Evolutionary conservation across 1,284 basidiomycete genomes (phyloP).

Genomic region (Trichosporon coremiiforme): DNA sequence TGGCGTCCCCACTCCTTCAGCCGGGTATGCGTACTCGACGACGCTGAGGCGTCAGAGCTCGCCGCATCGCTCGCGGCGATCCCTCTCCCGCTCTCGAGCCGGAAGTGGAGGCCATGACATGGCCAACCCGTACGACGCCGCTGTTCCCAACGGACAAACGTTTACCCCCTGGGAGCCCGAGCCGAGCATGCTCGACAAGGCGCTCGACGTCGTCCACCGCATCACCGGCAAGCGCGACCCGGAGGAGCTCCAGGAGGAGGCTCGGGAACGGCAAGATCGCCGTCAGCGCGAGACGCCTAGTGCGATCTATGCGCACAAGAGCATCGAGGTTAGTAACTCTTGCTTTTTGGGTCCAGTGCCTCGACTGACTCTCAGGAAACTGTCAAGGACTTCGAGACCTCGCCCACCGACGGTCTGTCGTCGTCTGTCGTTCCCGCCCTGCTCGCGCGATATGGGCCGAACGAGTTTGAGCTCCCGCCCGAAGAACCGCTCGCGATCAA

Average conservation of each 20-base stretch:
- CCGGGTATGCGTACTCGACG: conserved; percentile 74
- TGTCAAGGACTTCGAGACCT: conserved; percentile 63
- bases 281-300: conserved; percentile 53
- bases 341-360: conserved; percentile 15
- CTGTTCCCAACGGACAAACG: neutral
- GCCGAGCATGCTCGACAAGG: conserved; percentile 19
- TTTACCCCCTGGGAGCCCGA: conserved; percentile 24
- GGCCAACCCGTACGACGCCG: conserved; percentile 28
- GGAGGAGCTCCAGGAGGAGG: conserved; percentile 37
- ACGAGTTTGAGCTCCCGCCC: conserved; percentile 87
- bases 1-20: conserved; percentile 9
- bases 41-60: conserved; percentile 67
- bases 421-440: conserved; percentile 68
- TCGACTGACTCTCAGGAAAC: conserved; percentile 46
- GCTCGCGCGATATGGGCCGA: conserved; percentile 74
- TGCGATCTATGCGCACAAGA: conserved; percentile 51
- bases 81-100: conserved; percentile 1
- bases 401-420: conserved; percentile 65
- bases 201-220: conserved; percentile 32
- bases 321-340: conserved; percentile 40
- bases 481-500: conserved; percentile 80
- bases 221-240: conserved; percentile 41
- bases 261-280: conserved; percentile 36
- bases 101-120: conserved; percentile 21
- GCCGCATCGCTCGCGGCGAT: conserved; percentile 26